Base-by-base conservation (phyloP, 2,329 filamentous ascomycete genomes). In the Trichophyton rubrum region DNA sequence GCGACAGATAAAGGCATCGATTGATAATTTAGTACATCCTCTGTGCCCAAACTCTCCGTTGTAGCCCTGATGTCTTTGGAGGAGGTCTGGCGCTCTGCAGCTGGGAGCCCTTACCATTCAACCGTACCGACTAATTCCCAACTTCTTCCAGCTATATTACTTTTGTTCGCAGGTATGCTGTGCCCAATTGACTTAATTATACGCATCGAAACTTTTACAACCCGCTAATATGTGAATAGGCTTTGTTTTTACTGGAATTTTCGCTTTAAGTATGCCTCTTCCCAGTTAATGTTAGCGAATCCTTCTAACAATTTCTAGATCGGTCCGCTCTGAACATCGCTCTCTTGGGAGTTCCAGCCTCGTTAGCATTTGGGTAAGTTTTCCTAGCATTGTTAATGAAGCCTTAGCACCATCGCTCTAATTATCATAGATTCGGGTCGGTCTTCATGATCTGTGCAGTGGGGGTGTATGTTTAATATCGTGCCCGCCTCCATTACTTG, bases 361-460 rank as follows among this genome's bases (percentile, higher is more conserved):
- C 92, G 63, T 73, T 95, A 68, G 87, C 90, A 64, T 84, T 96
- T 77, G 92, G 89, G 92, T 97, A 85, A 70, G 89, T 70, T 51
- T 62, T 33, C 22, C 8, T 41, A 53, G 24, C 3, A 9, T 35
- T 8, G 57, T 56, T 61, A 59, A 24, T 47, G 56, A 40, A 51
- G 27, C 51, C 49, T 47, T 49, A 55, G 51, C 63, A 47, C 67
- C 62, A 65, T 59, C 20, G 38, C 49, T 61, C 35, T 63, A 45
- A 64, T 27, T 43, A 15, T 20, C 24, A 9, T 70, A 96, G 92
- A 58, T 88, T 96, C 74, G 93, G 93, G 68, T 87, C 92, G 58
- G 90, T 99, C 53, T 96, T 93, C 78, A 96, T 96, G 87, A 97
- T 99, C 77, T 99, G 93, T 77, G 93, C 91, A 63, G 93, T 93